These are phyloP conservation scores for Leccinum subtestaceum DNA, from an alignment of 768 basidiomycete genomes.

Conservation along the genomic window DNA sequence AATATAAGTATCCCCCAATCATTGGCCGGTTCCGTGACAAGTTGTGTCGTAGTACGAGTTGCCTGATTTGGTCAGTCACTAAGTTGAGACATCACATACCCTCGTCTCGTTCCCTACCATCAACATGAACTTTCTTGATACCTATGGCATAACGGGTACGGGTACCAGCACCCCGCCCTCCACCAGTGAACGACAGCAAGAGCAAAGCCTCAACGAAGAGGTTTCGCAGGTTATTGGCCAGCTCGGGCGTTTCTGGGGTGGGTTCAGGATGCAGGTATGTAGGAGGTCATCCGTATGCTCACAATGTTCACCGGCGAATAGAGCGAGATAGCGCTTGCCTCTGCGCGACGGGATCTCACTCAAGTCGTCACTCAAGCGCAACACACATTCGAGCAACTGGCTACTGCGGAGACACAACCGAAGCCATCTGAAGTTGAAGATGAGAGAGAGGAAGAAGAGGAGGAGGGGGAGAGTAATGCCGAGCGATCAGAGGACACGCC, in stretches of 20 bases:
- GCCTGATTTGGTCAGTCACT: conserved; percentile 13
- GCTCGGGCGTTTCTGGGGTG: conserved; percentile 85
- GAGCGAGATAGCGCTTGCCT: conserved; percentile 68
- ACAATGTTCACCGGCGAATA: conserved; percentile 23
- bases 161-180: conserved; percentile 47
- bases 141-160: conserved; percentile 51
- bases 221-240: conserved; percentile 88
- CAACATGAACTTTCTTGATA: conserved; percentile 73
- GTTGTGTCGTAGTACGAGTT: conserved; percentile 1
- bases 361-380: conserved; percentile 68
- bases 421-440: too few relatives aligned
- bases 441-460: too few relatives aligned
- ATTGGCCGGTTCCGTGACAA: too few relatives aligned
- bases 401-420: conserved; percentile 31
- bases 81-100: too few relatives aligned
- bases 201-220: conserved; percentile 75
- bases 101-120: not conserved
- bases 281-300: not conserved
- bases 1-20: too few relatives aligned
- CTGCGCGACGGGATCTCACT: conserved; percentile 69
- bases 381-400: conserved; percentile 61
- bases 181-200: conserved; percentile 34
- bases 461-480: too few relatives aligned
- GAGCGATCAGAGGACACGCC: conserved; percentile 9
- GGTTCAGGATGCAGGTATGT: conserved; percentile 83